Base-by-base conservation (phyloP, 2,329 filamentous ascomycete species). In the Parastagonospora nodorum region DNA sequence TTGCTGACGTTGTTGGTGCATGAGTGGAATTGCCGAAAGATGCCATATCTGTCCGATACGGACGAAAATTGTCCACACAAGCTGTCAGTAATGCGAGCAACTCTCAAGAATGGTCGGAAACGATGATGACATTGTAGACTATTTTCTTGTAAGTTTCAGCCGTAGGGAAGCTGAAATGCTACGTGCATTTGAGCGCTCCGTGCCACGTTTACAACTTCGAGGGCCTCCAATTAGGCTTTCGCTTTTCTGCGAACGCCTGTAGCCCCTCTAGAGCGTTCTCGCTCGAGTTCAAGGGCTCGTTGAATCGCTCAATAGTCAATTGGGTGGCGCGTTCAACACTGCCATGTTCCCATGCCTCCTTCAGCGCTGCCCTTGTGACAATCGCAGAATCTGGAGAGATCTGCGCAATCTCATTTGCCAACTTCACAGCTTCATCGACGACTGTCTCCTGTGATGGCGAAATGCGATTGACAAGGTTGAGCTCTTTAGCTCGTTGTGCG, bases 191-290 rank as follows among this genome's bases (percentile, higher is more conserved):
- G 4, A n/a, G 11, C 10, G 27, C 14, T 6, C 7, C 15, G 16
- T 31, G 11, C 24, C 11, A 35, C 8, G 40, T 32, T n/a, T 68
- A 80, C 50, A 83, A 53, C 63, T 81, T 81, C 1, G 76, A 78
- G 27, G 77, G 74, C 41, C 75, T 75, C 79, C 80, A 82, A 24
- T 75, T 61, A 14, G 80, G 80, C 57, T 75, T 69, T 59, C 77
- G 70, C 71, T 82, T 82, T 63, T 78, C 73, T 31, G 75, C 75
- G 73, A 84, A 84, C 5, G 82, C 81, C 51, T 66, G 71, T 45
- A 82, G 57, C 1, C 80, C 80, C 53, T 81, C 78, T 12, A 73
- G 65, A n/a, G 80, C 68, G 68, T 82, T 83, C 50, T 79, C 75
- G 0, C 78, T 75, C 30, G 71, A 61, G 39, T 77, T 60, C 46